phyloP scores from a whole-genome alignment of 2,329 filamentous ascomycete genomes.

The Macrophomina pseudophaseolina region DNA sequence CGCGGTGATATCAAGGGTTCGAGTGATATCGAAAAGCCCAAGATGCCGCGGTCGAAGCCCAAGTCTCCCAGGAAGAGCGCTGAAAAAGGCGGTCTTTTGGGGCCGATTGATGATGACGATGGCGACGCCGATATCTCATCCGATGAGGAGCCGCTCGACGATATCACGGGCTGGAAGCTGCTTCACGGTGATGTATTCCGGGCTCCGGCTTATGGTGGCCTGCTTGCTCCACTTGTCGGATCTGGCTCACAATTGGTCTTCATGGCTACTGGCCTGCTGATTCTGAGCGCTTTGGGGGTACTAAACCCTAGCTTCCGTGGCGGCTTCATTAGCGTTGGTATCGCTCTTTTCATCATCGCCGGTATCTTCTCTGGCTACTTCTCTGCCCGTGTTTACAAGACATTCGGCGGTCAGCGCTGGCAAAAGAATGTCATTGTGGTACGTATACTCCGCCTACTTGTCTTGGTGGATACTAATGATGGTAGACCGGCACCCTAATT shows the following conservation, averaged over 20 bases:
- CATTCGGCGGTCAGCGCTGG: conserved; percentile 77
- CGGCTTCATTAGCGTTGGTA: conserved; percentile 82
- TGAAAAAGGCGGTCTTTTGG: conserved; percentile 62
- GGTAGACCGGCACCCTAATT: conserved; percentile 73
- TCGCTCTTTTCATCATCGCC: conserved; percentile 82
- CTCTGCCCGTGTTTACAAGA: conserved; percentile 81
- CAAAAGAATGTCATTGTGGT: conserved; percentile 70
- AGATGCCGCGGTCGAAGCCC: conserved; percentile 57
- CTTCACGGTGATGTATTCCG: conserved; percentile 89
- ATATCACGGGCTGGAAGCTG: conserved; percentile 86
- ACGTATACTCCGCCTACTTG: conserved; percentile 1
- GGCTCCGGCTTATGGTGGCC: conserved; percentile 69
- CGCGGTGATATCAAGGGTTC: conserved; percentile 79
- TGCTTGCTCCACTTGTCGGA: conserved; percentile 80
- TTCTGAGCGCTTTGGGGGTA: conserved; percentile 75
- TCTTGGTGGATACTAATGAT: conserved; percentile 31
- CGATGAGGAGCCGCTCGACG: conserved; percentile 76
- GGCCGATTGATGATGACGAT: conserved; percentile 63
- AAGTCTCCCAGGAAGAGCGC: conserved; percentile 55
- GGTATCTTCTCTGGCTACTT: conserved; percentile 88
- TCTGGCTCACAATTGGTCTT: conserved; percentile 87
- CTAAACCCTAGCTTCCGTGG: conserved; percentile 89
- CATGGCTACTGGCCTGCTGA: conserved; percentile 74
- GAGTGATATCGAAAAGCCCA: conserved; percentile 65
- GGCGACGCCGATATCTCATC: conserved; percentile 62